Conservation (phyloP, 1,139 yeast genomes). For the Hemisphaericaspora xylanilytica region DNA sequence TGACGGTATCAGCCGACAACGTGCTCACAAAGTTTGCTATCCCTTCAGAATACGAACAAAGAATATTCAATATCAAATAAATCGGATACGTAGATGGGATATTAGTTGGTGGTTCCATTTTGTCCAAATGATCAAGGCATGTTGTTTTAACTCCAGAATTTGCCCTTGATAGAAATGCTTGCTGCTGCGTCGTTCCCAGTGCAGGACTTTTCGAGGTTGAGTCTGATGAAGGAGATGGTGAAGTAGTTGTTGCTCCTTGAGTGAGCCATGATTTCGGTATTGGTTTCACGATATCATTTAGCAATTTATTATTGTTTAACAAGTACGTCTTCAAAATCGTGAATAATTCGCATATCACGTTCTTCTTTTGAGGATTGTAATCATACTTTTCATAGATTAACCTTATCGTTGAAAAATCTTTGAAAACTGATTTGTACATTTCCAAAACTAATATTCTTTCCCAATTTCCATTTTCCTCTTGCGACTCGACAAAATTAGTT, state of each 20-base stretch:
- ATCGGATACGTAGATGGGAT: slow-evolving; percentile 63
- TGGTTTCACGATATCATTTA: slow-evolving; percentile 37
- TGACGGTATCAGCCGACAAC: slow-evolving; percentile 28
- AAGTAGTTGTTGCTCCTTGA: not conserved
- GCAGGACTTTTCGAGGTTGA: too few species aligned
- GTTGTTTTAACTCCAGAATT: slow-evolving; percentile 46
- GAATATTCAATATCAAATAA: slow-evolving; percentile 55
- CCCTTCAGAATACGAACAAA: slow-evolving; percentile 65
- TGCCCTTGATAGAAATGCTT: slow-evolving; percentile 23
- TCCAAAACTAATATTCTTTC: slow-evolving; percentile 72
- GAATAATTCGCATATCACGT: slow-evolving; percentile 60
- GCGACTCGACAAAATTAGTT: not conserved
- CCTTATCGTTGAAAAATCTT: slow-evolving; percentile 52
- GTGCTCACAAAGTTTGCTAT: slow-evolving; percentile 54
- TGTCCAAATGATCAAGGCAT: slow-evolving; percentile 74
- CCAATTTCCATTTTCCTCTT: slow-evolving; percentile 47
- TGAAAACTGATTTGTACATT: slow-evolving; percentile 58
- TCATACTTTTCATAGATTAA: slow-evolving; percentile 65
- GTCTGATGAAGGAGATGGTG: too few species aligned
- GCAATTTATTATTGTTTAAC: slow-evolving; percentile 29
- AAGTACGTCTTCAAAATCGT: slow-evolving; percentile 38
- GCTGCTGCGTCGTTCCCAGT: too few species aligned
- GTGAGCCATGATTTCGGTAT: slow-evolving; percentile 6
- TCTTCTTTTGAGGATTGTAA: slow-evolving; percentile 52
- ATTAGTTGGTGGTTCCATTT: slow-evolving; percentile 61